These are phyloP conservation scores for Sordariomycetes sp. DNA, from an alignment of 2,329 filamentous ascomycete genomes.

Conservation along the genomic window DNA sequence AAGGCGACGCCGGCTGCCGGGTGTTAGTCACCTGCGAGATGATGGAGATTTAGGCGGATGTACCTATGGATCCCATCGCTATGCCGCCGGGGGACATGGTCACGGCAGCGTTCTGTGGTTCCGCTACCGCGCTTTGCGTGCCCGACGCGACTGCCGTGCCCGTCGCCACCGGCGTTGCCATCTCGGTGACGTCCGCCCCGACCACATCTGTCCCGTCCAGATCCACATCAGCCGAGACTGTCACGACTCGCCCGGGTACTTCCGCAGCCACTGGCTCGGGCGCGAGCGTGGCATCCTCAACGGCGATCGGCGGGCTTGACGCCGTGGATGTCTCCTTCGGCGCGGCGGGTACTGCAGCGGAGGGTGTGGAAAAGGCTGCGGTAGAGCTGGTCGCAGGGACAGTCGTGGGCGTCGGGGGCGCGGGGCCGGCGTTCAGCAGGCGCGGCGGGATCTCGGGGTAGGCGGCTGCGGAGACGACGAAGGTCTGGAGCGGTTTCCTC, in stretches of 20 bases:
- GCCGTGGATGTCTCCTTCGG: neutral
- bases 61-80: neutral
- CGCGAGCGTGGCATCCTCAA: neutral
- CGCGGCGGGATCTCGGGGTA: too few relatives aligned
- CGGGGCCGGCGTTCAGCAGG: too few relatives aligned
- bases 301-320: neutral
- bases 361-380: neutral
- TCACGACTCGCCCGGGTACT: neutral
- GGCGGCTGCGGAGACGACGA: too few relatives aligned
- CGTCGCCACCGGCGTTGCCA: neutral
- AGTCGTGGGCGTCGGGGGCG: too few relatives aligned
- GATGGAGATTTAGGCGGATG: neutral
- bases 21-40: neutral
- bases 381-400: too few relatives aligned
- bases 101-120: neutral
- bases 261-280: neutral
- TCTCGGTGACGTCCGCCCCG: neutral
- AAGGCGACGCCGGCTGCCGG: slow-evolving; percentile 5
- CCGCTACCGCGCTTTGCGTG: neutral
- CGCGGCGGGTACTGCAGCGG: neutral
- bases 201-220: neutral
- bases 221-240: too few relatives aligned
- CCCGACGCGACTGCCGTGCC: neutral
- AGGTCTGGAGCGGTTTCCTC: too few relatives aligned
- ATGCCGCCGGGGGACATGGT: neutral